Conservation (phyloP, 2,329 filamentous ascomycete genomes). For the Arthroderma sp. region DNA sequence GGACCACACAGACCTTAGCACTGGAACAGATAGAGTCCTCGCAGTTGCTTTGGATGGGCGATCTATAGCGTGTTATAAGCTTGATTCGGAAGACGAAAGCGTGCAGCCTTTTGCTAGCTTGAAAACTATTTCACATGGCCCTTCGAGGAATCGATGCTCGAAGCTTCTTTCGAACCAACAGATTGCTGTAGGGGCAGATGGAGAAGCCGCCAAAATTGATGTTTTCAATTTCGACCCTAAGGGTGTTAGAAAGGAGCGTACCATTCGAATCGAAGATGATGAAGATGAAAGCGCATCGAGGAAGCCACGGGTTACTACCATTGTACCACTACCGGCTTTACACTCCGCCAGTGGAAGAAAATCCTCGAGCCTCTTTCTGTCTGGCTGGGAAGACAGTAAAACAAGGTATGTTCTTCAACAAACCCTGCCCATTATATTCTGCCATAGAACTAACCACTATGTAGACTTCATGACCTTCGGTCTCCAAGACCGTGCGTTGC, state of each 20-base stretch:
- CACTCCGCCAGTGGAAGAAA: conserved; percentile 18
- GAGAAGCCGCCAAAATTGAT: conserved; percentile 32
- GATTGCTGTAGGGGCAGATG: conserved; percentile 42
- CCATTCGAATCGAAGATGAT: conserved; percentile 30
- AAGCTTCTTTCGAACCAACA: conserved; percentile 40
- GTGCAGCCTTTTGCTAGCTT: conserved; percentile 29
- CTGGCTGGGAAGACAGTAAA: conserved; percentile 48
- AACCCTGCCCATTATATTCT: background rate
- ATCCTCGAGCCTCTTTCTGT: conserved; percentile 44
- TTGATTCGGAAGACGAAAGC: conserved; percentile 23
- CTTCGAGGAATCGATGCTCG: conserved; percentile 37
- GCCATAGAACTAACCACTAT: background rate
- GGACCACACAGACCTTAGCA: conserved; percentile 38
- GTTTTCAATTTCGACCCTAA: conserved; percentile 42
- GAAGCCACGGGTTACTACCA: conserved; percentile 25
- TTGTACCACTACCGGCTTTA: conserved; percentile 26
- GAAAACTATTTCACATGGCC: conserved; percentile 20
- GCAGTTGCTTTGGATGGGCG: conserved; percentile 42
- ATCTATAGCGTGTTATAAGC: conserved; percentile 37
- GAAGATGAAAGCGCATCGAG: conserved; percentile 16
- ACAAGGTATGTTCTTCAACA: conserved; percentile 33
- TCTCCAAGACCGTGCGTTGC: conserved; percentile 37
- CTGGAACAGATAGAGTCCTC: conserved; percentile 33
- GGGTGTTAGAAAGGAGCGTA: conserved; percentile 29
- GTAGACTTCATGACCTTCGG: conserved; percentile 49